Evolutionary conservation across 345 rosid species (phyloP).

Genomic region (Cochlearia excelsa): DNA sequence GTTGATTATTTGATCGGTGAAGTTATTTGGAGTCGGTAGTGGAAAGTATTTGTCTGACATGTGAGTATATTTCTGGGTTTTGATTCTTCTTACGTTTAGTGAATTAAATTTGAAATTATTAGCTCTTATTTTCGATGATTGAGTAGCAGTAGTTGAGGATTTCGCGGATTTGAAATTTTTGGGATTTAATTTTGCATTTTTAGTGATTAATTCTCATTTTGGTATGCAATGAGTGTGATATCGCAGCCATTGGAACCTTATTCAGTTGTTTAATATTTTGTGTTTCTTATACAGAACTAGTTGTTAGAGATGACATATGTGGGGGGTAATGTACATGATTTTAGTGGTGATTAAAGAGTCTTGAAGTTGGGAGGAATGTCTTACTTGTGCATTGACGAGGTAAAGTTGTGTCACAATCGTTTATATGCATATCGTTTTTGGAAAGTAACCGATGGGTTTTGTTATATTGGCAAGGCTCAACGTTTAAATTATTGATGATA

Average conservation of each 20-base stretch:
- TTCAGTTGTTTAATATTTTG: constrained; percentile 28
- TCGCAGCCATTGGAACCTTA: constrained; percentile 6
- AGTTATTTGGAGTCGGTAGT: constrained; percentile 19
- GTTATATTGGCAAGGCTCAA: constrained; percentile 8
- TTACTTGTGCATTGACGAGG: constrained; percentile 65
- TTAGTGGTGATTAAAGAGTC: constrained; percentile 55
- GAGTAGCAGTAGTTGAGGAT: constrained; percentile 4
- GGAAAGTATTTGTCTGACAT: constrained; percentile 32
- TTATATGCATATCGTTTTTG: not conserved
- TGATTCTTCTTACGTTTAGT: constrained; percentile 25
- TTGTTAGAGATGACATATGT: constrained; percentile 43
- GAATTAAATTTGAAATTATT: not conserved
- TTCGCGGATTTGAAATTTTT: constrained; percentile 14
- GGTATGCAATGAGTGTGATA: not conserved
- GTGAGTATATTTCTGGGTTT: constrained; percentile 37
- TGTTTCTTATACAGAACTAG: constrained; percentile 41
- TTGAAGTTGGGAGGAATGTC: constrained; percentile 61
- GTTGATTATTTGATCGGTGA: constrained; percentile 29
- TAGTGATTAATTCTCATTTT: not conserved
- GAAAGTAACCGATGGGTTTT: not conserved
- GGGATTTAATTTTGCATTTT: not conserved
- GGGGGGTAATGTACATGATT: constrained; percentile 37
- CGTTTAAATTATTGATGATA: too few relatives aligned
- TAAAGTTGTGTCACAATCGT: constrained; percentile 32
- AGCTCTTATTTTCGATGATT: not conserved